Evolutionary conservation across 169 alveolate genomes (phyloP).

Genomic region (Theileria annulata): DNA sequence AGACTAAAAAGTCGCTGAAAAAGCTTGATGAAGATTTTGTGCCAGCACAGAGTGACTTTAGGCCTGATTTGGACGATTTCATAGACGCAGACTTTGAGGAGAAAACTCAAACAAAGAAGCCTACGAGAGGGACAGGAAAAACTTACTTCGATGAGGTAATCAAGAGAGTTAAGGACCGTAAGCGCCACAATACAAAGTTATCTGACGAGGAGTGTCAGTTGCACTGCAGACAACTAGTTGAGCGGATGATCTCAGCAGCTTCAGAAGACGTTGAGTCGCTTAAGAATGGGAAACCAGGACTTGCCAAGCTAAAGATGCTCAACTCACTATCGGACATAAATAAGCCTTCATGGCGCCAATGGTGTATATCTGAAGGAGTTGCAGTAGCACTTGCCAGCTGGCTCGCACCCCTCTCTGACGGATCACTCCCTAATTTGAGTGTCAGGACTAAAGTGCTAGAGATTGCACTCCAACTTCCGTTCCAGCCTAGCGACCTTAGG

Average conservation of each 20-base stretch:
- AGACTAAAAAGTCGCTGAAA: constrained; percentile 5
- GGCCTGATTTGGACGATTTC: constrained; percentile 40
- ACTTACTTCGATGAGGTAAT: constrained; percentile 62
- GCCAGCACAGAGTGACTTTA: constrained; percentile 48
- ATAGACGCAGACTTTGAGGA: constrained; percentile 47
- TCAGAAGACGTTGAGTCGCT: constrained; percentile 69
- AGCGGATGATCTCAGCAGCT: constrained; percentile 71
- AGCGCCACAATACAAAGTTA: constrained; percentile 44
- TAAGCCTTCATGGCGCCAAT: constrained; percentile 81
- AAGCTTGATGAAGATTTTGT: constrained; percentile 60
- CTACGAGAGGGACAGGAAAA: constrained; percentile 45
- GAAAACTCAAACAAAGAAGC: constrained; percentile 26
- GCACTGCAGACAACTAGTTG: constrained; percentile 57
- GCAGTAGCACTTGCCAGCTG: constrained; percentile 81
- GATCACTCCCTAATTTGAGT: constrained; percentile 80
- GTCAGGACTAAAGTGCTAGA: constrained; percentile 78
- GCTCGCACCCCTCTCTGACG: constrained; percentile 79
- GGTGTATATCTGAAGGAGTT: constrained; percentile 80
- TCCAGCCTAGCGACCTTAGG: constrained; percentile 76
- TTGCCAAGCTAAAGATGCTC: constrained; percentile 78
- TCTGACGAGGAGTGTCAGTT: constrained; percentile 64
- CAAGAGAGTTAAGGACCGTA: constrained; percentile 65
- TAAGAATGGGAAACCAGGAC: constrained; percentile 79
- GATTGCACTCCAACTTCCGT: constrained; percentile 75
- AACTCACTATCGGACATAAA: constrained; percentile 74